phyloP scores from a whole-genome alignment of 441 rosid species.

The Breynia disticha region DNA sequence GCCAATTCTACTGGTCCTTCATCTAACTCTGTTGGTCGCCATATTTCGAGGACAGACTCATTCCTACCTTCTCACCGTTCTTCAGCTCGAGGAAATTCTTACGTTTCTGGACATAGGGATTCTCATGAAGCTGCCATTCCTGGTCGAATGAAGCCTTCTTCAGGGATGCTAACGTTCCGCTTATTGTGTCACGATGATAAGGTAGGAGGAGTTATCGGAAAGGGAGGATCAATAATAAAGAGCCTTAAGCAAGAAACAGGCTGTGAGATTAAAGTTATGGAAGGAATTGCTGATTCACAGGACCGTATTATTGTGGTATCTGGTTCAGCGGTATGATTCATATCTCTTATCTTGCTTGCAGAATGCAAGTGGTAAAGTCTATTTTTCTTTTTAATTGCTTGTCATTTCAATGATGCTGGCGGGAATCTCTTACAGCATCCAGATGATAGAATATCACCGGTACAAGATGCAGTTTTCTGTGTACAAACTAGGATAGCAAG shows the following conservation, averaged over 20 bases:
- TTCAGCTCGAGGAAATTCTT: conserved; percentile 32
- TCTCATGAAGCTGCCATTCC: conserved; percentile 36
- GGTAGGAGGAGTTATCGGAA: conserved; percentile 70
- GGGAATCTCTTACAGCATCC: conserved; percentile 45
- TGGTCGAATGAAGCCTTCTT: conserved; percentile 35
- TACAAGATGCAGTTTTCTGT: conserved; percentile 70
- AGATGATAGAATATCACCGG: conserved; percentile 58
- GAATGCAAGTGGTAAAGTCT: not conserved
- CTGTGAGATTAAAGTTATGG: conserved; percentile 63
- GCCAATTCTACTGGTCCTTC: conserved; percentile 30
- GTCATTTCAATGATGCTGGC: conserved; percentile 14
- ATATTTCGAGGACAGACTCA: conserved; percentile 25
- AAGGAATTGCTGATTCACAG: conserved; percentile 43
- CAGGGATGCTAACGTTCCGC: conserved; percentile 46
- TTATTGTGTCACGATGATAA: conserved; percentile 48
- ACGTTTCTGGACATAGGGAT: conserved; percentile 31
- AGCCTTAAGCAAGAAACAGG: conserved; percentile 62
- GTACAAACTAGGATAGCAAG: conserved; percentile 52
- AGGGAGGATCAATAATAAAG: conserved; percentile 58
- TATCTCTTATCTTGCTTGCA: conserved; percentile 9
- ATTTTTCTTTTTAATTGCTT: not conserved
- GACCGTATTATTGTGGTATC: conserved; percentile 57
- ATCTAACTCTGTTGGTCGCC: conserved; percentile 29
- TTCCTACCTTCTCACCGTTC: conserved; percentile 24
- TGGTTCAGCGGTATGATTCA: conserved; percentile 57